Conservation (phyloP, 2,329 filamentous ascomycete genomes). For the Fusarium siculi region DNA sequence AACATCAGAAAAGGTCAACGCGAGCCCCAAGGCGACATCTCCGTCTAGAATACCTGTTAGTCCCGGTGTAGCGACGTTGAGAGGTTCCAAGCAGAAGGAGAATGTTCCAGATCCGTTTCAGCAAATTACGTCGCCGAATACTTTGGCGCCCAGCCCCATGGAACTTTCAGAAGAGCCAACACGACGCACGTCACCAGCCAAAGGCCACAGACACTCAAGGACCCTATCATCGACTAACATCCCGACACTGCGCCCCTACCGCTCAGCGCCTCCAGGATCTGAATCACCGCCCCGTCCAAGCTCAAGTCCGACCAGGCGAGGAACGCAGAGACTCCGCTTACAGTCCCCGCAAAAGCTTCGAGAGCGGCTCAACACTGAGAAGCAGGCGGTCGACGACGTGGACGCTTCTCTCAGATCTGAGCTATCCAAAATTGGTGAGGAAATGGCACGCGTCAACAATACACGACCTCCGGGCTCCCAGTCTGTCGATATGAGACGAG, state of each 20-base stretch:
- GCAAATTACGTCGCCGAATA: slow-evolving; percentile 13
- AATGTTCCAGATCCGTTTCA: slow-evolving; percentile 44
- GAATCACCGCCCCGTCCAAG: slow-evolving; percentile 40
- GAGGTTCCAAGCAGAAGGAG: slow-evolving; percentile 60
- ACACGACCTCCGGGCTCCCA: slow-evolving; percentile 44
- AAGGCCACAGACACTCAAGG: slow-evolving; percentile 56
- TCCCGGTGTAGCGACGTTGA: slow-evolving; percentile 53
- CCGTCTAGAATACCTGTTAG: slow-evolving; percentile 65
- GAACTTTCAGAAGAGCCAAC: slow-evolving; percentile 29
- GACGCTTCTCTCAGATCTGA: slow-evolving; percentile 79
- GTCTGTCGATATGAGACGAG: slow-evolving; percentile 58
- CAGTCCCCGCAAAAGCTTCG: slow-evolving; percentile 80
- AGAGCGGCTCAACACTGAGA: slow-evolving; percentile 86
- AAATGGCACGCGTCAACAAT: slow-evolving; percentile 72
- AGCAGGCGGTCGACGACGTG: slow-evolving; percentile 75
- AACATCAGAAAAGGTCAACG: slow-evolving; percentile 68
- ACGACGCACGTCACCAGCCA: slow-evolving; percentile 41
- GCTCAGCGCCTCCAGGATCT: slow-evolving; percentile 40
- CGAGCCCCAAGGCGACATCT: slow-evolving; percentile 53
- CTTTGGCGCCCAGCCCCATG: slow-evolving; percentile 24
- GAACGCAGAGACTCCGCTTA: slow-evolving; percentile 68
- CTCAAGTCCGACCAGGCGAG: slow-evolving; percentile 46
- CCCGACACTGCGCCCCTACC: slow-evolving; percentile 60
- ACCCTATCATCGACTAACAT: slow-evolving; percentile 65
- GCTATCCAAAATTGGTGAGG: slow-evolving; percentile 81